Percentiles rank a stretch among this genome's conserved stretches.
These are phyloP conservation scores for Vanilla planifolia DNA, from an alignment of 106 monocot species.

Conservation along the genomic window DNA sequence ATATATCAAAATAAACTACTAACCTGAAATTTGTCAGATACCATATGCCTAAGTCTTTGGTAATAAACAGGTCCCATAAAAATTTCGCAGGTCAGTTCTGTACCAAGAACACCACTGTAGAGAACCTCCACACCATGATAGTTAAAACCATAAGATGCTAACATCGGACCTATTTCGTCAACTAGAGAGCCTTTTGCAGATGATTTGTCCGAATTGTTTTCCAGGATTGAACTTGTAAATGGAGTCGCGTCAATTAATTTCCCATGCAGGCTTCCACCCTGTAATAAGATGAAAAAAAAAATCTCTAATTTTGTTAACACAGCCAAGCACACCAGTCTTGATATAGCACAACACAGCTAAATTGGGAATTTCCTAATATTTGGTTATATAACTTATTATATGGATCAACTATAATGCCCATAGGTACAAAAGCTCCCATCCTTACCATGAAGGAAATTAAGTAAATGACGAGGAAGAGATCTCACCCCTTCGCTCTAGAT, in stretches of 20 bases:
- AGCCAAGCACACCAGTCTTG: too few relatives aligned
- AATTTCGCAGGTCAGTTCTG: constrained; percentile 80
- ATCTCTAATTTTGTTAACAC: too few relatives aligned
- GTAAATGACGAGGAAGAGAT: too few relatives aligned
- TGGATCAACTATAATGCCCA: too few relatives aligned
- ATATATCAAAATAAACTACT: not conserved
- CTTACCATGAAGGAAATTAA: too few relatives aligned
- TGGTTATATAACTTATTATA: too few relatives aligned
- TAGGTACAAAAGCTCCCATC: too few relatives aligned
- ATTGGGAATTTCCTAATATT: too few relatives aligned
- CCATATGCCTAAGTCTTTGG: constrained; percentile 98
- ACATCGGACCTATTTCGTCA: constrained; percentile 80
- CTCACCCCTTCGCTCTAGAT: too few relatives aligned
- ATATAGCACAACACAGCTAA: too few relatives aligned
- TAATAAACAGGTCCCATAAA: constrained; percentile 99
- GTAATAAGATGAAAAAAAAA: constrained; percentile 1
- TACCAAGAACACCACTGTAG: constrained; percentile 91
- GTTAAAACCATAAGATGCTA: constrained; percentile 79
- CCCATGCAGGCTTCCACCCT: constrained; percentile 85
- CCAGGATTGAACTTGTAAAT: constrained; percentile 38
- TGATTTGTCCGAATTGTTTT: constrained; percentile 23
- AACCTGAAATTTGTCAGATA: constrained; percentile 98
- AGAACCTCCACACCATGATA: constrained; percentile 94
- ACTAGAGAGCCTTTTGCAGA: constrained; percentile 32
- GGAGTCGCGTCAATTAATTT: constrained; percentile 92